Conservation (phyloP, 495 filamentous ascomycete species). For the Penicillium arizonense region DNA sequence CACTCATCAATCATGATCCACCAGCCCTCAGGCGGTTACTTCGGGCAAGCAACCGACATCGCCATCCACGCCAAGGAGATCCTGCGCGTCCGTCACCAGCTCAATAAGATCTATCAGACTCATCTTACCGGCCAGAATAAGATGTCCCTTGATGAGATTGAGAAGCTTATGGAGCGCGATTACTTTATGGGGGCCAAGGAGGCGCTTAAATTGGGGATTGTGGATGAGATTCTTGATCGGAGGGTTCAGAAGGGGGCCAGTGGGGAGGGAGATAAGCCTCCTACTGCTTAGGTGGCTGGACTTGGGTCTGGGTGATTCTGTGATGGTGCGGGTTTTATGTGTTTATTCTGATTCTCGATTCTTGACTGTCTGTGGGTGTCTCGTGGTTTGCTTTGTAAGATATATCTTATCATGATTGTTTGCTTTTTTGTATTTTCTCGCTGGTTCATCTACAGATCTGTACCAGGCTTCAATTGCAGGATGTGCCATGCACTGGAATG, state of each 20-base stretch:
- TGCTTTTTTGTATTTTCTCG: too few species aligned
- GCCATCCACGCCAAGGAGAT: conserved; percentile 98
- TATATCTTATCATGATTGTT: too few species aligned
- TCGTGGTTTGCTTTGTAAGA: too few species aligned
- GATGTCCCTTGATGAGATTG: conserved; percentile 72
- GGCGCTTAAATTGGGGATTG: conserved; percentile 82
- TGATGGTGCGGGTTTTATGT: background rate
- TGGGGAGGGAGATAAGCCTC: conserved; percentile 19
- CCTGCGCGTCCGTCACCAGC: conserved; percentile 73
- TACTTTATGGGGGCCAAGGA: conserved; percentile 89
- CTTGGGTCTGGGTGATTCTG: background rate
- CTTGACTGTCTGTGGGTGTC: too few species aligned
- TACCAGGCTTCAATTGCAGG: too few species aligned
- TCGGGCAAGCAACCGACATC: conserved; percentile 88
- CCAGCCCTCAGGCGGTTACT: conserved; percentile 88
- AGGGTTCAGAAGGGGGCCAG: conserved; percentile 43
- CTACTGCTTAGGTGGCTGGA: conserved; percentile 11
- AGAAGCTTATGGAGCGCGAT: conserved; percentile 94
- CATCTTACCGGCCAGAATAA: conserved; percentile 75
- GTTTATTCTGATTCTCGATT: background rate
- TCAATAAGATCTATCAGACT: conserved; percentile 85
- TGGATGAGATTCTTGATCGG: conserved; percentile 80
- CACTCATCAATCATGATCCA: conserved; percentile 96
- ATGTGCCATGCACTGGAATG: too few species aligned
- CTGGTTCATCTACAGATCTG: too few species aligned